Conservation (phyloP, 116 monocot species). For the Iris pallida region DNA sequence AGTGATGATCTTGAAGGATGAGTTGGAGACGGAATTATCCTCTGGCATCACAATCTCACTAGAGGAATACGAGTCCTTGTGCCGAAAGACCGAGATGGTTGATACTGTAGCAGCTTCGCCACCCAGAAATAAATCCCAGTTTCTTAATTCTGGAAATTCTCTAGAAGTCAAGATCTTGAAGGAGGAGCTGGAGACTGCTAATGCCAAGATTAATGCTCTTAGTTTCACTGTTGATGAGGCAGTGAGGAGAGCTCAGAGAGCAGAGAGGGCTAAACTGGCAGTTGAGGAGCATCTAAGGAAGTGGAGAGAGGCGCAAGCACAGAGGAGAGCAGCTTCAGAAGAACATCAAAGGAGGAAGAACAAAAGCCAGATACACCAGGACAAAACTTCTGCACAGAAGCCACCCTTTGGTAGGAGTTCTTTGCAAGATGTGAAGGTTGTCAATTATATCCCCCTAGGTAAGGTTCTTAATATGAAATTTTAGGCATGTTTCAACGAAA, state of each 20-base stretch:
- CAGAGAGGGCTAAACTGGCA: conserved; percentile 20
- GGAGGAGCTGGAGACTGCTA: conserved; percentile 11
- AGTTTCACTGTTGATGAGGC: conserved; percentile 17
- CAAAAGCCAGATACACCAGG: not conserved
- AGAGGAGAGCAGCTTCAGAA: not conserved
- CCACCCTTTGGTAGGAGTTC: not conserved
- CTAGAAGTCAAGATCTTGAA: conserved; percentile 1
- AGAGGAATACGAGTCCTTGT: conserved; percentile 7
- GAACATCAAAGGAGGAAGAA: not conserved
- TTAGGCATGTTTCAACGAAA: not conserved
- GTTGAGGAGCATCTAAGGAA: conserved; percentile 5
- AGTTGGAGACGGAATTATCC: conserved; percentile 4
- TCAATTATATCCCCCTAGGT: conserved; percentile 1
- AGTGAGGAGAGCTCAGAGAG: conserved; percentile 14
- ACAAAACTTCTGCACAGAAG: not conserved
- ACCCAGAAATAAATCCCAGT: not conserved
- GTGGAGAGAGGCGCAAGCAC: not conserved
- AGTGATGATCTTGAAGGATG: conserved; percentile 3
- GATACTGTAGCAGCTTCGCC: not conserved
- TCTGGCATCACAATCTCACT: conserved; percentile 7
- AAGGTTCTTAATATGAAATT: conserved; percentile 9
- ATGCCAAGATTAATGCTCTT: conserved; percentile 14
- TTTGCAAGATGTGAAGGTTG: not conserved
- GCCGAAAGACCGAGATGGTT: not conserved
- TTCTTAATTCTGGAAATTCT: not conserved